phyloP scores from a whole-genome alignment of 2,329 filamentous ascomycete genomes.

The Botrytis deweyae region DNA sequence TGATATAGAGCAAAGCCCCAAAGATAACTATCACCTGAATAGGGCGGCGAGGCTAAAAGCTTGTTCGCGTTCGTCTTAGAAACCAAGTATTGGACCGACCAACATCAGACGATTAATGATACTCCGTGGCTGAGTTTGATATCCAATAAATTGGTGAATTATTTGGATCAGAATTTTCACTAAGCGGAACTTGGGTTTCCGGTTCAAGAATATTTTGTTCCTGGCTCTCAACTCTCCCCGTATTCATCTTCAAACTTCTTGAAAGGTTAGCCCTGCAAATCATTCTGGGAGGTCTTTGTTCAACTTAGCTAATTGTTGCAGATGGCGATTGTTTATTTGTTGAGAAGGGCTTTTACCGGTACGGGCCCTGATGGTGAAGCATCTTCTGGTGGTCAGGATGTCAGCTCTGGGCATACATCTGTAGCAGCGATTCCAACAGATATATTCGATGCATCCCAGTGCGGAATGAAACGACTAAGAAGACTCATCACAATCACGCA shows the following conservation, averaged over 20 bases:
- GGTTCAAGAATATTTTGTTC: not conserved
- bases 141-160: not conserved
- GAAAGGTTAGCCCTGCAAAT: not conserved
- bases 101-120: not conserved
- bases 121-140: not conserved
- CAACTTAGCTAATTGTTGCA: not conserved
- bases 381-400: not conserved
- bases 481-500: not conserved
- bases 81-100: not conserved
- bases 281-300: not conserved
- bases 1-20: not conserved
- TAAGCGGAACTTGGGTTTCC: not conserved
- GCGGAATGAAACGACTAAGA: not conserved
- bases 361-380: not conserved
- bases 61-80: not conserved
- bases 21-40: not conserved
- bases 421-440: not conserved
- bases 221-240: not conserved
- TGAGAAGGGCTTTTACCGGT: not conserved
- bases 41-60: accelerated
- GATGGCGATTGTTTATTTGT: not conserved
- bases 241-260: not conserved
- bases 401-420: not conserved
- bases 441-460: no score
- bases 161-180: not conserved